Percentiles rank a stretch among this genome's conserved stretches.
Conservation (phyloP, 2,329 filamentous ascomycete species). For the Colletotrichum viniferum region DNA sequence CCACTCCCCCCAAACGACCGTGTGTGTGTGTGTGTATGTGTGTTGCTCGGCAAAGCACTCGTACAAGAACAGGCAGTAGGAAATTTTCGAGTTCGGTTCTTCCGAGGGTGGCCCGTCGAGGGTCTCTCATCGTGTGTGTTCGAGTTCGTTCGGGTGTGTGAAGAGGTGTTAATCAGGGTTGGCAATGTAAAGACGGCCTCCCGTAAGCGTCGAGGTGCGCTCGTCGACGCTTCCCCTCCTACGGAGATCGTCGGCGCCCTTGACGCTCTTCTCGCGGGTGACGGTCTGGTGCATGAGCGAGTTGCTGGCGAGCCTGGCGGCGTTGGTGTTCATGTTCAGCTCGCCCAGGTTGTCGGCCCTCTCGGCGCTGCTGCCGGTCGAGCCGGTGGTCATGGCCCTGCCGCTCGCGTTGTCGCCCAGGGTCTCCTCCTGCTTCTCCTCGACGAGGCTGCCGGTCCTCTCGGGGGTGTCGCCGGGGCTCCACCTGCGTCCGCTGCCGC, state of each 20-base stretch:
- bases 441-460: slow-evolving; percentile 56
- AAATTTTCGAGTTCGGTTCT: neutral
- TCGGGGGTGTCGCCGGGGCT: slow-evolving; percentile 63
- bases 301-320: slow-evolving; percentile 60
- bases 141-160: neutral
- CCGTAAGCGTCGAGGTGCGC: slow-evolving; percentile 73
- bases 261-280: slow-evolving; percentile 68
- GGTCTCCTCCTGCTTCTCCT: slow-evolving; percentile 34
- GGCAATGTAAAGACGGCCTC: slow-evolving; percentile 79
- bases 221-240: slow-evolving; percentile 85
- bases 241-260: slow-evolving; percentile 72
- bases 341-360: slow-evolving; percentile 65
- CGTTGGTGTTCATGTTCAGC: slow-evolving; percentile 39
- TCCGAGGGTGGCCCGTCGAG: neutral
- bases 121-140: neutral
- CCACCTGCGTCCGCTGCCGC: slow-evolving; percentile 47
- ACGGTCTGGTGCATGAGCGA: slow-evolving; percentile 62
- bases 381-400: slow-evolving; percentile 51
- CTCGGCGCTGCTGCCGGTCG: slow-evolving; percentile 64
- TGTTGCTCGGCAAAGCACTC: slow-evolving; percentile 1
- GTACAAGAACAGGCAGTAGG: neutral
- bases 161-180: slow-evolving; percentile 69
- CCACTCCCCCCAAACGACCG: neutral
- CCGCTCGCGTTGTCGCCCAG: slow-evolving; percentile 48
- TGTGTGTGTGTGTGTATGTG: slow-evolving; percentile 4